A percentile compares a stretch with the other conserved stretches of the same genome.
phyloP scores from a whole-genome alignment of 1,139 yeast species.

The Candida gigantensis region DNA sequence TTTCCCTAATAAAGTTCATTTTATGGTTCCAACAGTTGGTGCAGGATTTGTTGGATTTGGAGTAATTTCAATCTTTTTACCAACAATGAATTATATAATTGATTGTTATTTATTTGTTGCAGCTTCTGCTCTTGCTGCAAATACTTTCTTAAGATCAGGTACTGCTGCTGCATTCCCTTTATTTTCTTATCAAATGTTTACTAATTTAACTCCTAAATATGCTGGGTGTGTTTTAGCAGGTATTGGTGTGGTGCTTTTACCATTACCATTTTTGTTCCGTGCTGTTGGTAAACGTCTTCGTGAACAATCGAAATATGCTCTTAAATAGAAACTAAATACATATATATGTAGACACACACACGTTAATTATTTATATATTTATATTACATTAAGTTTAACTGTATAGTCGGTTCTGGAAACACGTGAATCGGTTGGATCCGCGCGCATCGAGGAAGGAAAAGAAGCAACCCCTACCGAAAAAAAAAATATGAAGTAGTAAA shows the following conservation, averaged over 20 bases:
- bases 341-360: no score
- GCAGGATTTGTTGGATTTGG: slow-evolving; percentile 77
- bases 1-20: slow-evolving; percentile 65
- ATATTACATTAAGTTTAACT: no score
- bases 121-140: slow-evolving; percentile 89
- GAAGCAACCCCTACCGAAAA: no score
- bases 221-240: slow-evolving; percentile 79
- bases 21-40: slow-evolving; percentile 81
- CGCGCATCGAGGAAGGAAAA: no score
- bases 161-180: slow-evolving; percentile 56
- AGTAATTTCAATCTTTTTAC: slow-evolving; percentile 70
- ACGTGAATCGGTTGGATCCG: no score
- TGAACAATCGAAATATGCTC: slow-evolving; percentile 64
- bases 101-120: slow-evolving; percentile 79
- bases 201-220: slow-evolving; percentile 75
- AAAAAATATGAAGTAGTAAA: slow-evolving; percentile 9
- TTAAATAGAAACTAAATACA: slow-evolving; percentile 15
- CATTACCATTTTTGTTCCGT: slow-evolving; percentile 73
- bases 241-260: slow-evolving; percentile 59
- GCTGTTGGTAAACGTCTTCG: slow-evolving; percentile 65
- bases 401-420: no score
- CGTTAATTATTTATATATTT: no score
- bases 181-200: slow-evolving; percentile 67
- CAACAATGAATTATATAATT: slow-evolving; percentile 76
- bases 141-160: slow-evolving; percentile 69